phyloP scores from a whole-genome alignment of 352 stramenopile genomes.

The Elongisporangium prolatum region DNA sequence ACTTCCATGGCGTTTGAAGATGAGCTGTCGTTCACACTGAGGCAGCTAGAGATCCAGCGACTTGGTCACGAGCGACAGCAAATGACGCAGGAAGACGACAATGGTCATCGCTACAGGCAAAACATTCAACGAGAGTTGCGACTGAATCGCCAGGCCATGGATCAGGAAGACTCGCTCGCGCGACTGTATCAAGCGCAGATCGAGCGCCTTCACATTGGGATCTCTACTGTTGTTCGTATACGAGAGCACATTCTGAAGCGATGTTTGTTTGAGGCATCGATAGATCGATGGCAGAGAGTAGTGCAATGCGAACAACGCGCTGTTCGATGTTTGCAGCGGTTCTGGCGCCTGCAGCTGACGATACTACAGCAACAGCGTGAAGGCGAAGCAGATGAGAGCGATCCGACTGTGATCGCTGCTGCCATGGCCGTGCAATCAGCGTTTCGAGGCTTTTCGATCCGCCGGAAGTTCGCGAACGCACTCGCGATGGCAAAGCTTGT shows the following conservation, averaged over 20 bases:
- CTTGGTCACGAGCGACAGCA: constrained; percentile 5
- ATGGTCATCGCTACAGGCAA: background rate
- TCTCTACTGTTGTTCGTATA: background rate
- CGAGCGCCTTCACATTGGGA: constrained; percentile 9
- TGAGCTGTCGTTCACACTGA: constrained; percentile 1
- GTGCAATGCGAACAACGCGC: background rate
- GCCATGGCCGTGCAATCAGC: constrained; percentile 56
- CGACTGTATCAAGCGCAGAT: background rate
- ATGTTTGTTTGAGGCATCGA: constrained; percentile 6
- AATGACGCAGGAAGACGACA: constrained; percentile 19
- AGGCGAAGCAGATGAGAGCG: background rate
- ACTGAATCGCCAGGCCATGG: constrained; percentile 13
- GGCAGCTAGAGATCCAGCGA: constrained; percentile 5
- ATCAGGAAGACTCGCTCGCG: constrained; percentile 7
- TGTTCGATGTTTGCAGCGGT: background rate
- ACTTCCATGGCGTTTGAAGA: constrained; percentile 33
- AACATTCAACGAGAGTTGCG: constrained; percentile 9
- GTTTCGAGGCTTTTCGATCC: constrained; percentile 65
- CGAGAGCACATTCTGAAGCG: constrained; percentile 5
- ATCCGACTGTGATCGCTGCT: constrained; percentile 15
- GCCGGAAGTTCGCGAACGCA: constrained; percentile 58
- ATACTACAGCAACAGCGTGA: background rate
- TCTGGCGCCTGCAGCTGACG: background rate
- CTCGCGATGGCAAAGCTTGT: constrained; percentile 41
- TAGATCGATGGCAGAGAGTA: background rate